Conservation (phyloP, 2,329 filamentous ascomycete genomes). For the Monosporascus sp. region DNA sequence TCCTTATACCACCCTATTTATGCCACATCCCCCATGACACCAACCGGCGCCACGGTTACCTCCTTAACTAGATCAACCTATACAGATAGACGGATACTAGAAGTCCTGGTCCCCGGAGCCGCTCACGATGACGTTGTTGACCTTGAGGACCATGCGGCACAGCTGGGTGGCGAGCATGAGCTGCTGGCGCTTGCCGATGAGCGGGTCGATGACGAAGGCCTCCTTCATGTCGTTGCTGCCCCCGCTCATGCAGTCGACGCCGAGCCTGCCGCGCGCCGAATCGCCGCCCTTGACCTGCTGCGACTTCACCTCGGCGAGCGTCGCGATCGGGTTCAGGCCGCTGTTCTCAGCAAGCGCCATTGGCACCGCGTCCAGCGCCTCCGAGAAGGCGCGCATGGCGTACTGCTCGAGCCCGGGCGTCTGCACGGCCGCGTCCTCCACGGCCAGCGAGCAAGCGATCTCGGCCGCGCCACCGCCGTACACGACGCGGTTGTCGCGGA, state of each 20-base stretch:
- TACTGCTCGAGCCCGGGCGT: conserved; percentile 98
- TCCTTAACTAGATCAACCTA: no score
- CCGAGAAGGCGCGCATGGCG: conserved; percentile 95
- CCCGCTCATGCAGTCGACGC: conserved; percentile 95
- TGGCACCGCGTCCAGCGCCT: conserved; percentile 87
- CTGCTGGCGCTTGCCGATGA: conserved; percentile 98
- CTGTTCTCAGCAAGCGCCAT: conserved; percentile 98
- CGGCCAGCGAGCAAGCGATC: conserved; percentile 92
- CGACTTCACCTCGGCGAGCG: conserved; percentile 90
- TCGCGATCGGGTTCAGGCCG: conserved; percentile 91
- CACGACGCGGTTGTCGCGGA: conserved; percentile 92
- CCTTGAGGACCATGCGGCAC: conserved; percentile 96
- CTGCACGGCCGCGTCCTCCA: conserved; percentile 91
- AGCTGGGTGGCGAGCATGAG: conserved; percentile 93
- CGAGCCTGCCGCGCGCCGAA: conserved; percentile 56
- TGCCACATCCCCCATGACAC: not conserved
- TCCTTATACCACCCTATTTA: no score
- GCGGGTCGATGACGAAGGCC: conserved; percentile 94
- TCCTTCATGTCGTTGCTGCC: conserved; percentile 97
- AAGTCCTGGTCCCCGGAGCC: conserved; percentile 84
- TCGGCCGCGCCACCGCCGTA: conserved; percentile 96
- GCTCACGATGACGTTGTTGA: conserved; percentile 93
- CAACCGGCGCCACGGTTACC: no score
- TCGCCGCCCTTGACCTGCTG: conserved; percentile 77
- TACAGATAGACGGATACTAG: conserved; percentile 36